These are phyloP conservation scores for Aspergillus nidulans DNA, from an alignment of 495 filamentous ascomycete species.

Conservation along the genomic window DNA sequence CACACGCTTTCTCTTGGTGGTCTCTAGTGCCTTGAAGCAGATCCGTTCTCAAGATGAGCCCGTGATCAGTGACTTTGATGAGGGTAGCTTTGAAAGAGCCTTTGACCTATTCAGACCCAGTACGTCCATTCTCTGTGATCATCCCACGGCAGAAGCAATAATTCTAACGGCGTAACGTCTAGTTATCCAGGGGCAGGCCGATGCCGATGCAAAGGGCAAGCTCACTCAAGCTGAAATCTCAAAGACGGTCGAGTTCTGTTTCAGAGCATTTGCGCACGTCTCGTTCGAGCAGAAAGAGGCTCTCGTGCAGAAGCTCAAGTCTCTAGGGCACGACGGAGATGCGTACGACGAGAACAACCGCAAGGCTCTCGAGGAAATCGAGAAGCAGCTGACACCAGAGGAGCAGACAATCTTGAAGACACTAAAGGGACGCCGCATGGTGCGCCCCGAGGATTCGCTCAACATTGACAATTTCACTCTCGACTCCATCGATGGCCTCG, in stretches of 20 bases:
- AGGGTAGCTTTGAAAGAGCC: constrained; percentile 42
- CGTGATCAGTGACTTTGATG: constrained; percentile 36
- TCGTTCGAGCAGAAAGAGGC: neutral
- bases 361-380: neutral
- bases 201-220: neutral
- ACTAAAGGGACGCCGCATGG: neutral
- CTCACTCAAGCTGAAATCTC: neutral
- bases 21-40: constrained; percentile 42
- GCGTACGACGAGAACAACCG: neutral
- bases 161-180: too few relatives aligned
- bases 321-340: neutral
- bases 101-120: constrained; percentile 41
- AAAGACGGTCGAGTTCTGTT: neutral
- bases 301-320: neutral
- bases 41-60: constrained; percentile 32
- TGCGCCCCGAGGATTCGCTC: neutral
- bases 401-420: neutral
- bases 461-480: neutral
- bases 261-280: neutral
- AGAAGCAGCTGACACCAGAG: neutral
- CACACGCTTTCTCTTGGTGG: constrained; percentile 47
- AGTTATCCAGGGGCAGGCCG: neutral
- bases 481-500: neutral
- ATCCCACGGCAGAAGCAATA: too few relatives aligned
- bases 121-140: constrained; percentile 12